Base-by-base conservation (phyloP, 768 basidiomycete genomes). In the Lactifluus subvellereus region DNA sequence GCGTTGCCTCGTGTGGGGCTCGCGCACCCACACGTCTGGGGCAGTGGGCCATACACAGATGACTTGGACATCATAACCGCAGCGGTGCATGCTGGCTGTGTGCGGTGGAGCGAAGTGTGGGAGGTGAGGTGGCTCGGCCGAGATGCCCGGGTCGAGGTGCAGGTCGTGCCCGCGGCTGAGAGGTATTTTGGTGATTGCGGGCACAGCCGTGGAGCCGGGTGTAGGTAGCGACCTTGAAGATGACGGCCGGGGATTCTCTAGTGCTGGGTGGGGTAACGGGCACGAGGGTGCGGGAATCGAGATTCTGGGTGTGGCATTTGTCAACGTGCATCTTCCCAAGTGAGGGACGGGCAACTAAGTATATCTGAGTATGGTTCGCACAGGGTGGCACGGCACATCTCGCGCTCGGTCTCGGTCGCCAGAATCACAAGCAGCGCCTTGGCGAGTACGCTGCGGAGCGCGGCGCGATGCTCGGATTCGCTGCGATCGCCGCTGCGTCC, bases 251-350 rank as follows among this genome's bases (percentile, higher is more conserved):
- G 76, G 79, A 10, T 73, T 88, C 67, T 75, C 80, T 18, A 88
- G 86, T 72, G 85, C 82, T 9, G 82, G 82, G 0, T 89, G 88
- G 89, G 87, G 88, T n/a, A 83, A 81, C 66, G 84, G 85, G 2
- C 89, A 90, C 66, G 88, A 89, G 64, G 89, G 89, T 30, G 84
- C 85, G 68, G 87, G 85, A 30, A 80, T 89, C 68, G 89, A 89
- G 75, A 80, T 91, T 57, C 72, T 90, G 16, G 77, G 75, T 27
- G 87, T 83, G 18, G 78, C 83, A 66, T 84, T 88, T 70, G 79
- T 84, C 52, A 77, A 84, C 78, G 89, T 89, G 66, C 27, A 2
- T 22, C 22, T 27, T 3, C 27, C 27, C 27, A 27, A 38, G 84
- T 65, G 43, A 6, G 3, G 6, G 43, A 40, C 13, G 14, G 18